These are phyloP conservation scores for Penicillium simplicissimum DNA, from an alignment of 495 filamentous ascomycete species.

Conservation along the genomic window DNA sequence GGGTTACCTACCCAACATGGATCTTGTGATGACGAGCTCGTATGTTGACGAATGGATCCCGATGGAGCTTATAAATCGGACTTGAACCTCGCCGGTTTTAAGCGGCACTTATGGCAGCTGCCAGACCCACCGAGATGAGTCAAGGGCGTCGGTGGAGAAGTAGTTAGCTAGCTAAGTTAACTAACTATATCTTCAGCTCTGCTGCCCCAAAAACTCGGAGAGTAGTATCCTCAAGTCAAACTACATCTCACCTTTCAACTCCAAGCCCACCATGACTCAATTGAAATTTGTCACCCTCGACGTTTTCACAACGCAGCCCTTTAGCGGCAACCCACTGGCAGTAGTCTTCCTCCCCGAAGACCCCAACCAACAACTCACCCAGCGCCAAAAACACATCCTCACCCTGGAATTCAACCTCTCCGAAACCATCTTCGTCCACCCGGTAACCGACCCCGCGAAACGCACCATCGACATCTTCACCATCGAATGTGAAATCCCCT, in stretches of 20 bases:
- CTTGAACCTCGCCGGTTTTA: background rate
- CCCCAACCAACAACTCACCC: slow-evolving; percentile 27
- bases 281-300: slow-evolving; percentile 42
- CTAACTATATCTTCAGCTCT: background rate
- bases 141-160: background rate
- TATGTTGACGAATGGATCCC: too few relatives aligned
- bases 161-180: background rate
- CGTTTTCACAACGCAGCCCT: slow-evolving; percentile 46
- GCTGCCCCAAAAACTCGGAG: background rate
- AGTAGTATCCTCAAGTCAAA: background rate
- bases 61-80: background rate
- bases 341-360: slow-evolving; percentile 44
- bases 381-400: slow-evolving; percentile 52
- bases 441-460: slow-evolving; percentile 18
- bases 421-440: slow-evolving; percentile 78
- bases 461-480: slow-evolving; percentile 74
- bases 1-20: too few relatives aligned
- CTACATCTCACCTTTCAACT: background rate
- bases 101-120: background rate
- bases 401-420: slow-evolving; percentile 82
- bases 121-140: background rate
- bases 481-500: slow-evolving; percentile 60
- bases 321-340: slow-evolving; percentile 42
- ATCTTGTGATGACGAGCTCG: too few relatives aligned
- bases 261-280: slow-evolving; percentile 24